Evolutionary conservation across 140 eudicot species (phyloP), one percentile per base, ranked within the genome.

Genomic region (Oenanthe javanica): DNA sequence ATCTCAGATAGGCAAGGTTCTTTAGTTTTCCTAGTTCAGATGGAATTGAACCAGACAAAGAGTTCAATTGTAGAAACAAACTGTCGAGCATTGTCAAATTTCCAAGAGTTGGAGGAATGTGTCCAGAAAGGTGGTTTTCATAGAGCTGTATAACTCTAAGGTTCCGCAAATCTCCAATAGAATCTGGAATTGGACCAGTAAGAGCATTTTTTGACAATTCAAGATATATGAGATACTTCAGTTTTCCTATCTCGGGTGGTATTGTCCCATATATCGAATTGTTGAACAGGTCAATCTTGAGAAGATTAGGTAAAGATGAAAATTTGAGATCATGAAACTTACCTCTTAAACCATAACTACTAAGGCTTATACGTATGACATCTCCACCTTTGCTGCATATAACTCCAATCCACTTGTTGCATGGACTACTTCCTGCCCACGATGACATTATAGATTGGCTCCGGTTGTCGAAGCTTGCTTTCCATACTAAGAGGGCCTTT

Each of bases 241-340:
- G 8, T 19, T 84, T 47, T 57, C 88, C 76, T 74, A 80, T 13
- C 47, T 77, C 79, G 1, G 23, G 31, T 21, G 83, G 77, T 16
- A 72, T 72, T 42, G 31, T 42, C 18, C 96, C 96, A 11, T 14
- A 79, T 43, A 91, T 79, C 4, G 83, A 79, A 76, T 91, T 91
- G 13, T 47, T 27, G 11, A 36, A 78, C 59, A 91, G 69, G 48
- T 84, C 79, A 45, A 89, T 52, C 51, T 21, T 46, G 16, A 74
- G 43, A 36, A 86, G 86, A 77, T 70, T 12, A 6, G 31, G 78
- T 15, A 85, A 48, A 40, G 76, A 51, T 14, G 81, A 25, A 64
- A 85, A 82, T 25, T 81, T 57, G 40, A 84, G 51, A 51, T n/a
- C 25, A n/a, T 50, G 64, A 74, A 81, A 77, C 2, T 82, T 81